Base-by-base conservation (phyloP, 257 asterid genomes). In the Phtheirospermum japonicum region DNA sequence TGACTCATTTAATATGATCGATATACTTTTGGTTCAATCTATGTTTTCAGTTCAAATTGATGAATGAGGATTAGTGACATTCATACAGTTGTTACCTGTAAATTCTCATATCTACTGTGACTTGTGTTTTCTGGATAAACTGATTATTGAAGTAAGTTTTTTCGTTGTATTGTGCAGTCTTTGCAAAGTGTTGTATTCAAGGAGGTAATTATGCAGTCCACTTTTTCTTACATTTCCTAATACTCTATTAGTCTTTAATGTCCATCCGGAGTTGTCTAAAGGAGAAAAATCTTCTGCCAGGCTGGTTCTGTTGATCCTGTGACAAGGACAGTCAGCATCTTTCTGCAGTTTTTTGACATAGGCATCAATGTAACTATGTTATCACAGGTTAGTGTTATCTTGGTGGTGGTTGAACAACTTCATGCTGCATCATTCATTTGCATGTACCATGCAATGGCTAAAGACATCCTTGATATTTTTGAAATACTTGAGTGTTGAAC, bases 301-400 rank as follows among this genome's bases (percentile, higher is more conserved):
- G 91, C 90, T 76, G 97, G 96, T 79, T 87, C 95, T 31, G 91
- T 79, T 63, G 99, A 93, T 79, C 99, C 99, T 17, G 99, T 89
- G 62, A 93, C 96, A 14, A 78, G 83, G 82, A 79, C 95, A 68
- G 83, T 93, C 77, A 89, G 97, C 93, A 93, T 93, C 68, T 85
- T 82, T 69, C 79, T 93, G 81, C 96, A 93, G 82, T 83, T 80
- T 76, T 93, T 93, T 72, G 97, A 93, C 72, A 89, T 93, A 61
- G 99, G 99, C 65, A 87, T 89, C 70, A 72, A 93, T 58, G 95
- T 88, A 50, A 83, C 95, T 63, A 74, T 89, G 69, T 76, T 93
- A 75, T 93, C 99, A 63, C 99, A 93, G 97, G 99, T 83, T 61
- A 77, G 79, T 64, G 31, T 45, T 69, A 63, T 51, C 31, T 70